Percentiles rank a stretch among this genome's conserved stretches.
Conservation (phyloP, 768 basidiomycete species). For the Pilatotrama ljubarskyi region DNA sequence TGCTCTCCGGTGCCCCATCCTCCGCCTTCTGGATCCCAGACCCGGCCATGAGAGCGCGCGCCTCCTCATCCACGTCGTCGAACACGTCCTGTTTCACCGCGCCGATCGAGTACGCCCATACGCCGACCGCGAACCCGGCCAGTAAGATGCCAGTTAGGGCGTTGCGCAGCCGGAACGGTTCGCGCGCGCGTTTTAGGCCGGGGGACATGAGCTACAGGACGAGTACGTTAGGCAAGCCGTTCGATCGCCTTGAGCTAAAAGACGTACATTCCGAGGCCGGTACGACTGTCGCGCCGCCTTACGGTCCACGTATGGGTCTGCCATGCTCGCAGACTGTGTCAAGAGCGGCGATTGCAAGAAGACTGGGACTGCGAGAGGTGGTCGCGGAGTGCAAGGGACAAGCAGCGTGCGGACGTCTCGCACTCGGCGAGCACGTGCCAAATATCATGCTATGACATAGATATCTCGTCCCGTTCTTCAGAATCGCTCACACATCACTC, state of each 20-base stretch:
- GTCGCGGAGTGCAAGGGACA: neutral
- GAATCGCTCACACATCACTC: too few relatives aligned
- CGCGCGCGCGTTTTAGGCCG: conserved; percentile 84
- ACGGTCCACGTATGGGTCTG: conserved; percentile 36
- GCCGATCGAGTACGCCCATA: conserved; percentile 91
- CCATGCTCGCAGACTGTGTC: conserved; percentile 27
- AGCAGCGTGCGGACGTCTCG: neutral
- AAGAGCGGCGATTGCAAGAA: neutral
- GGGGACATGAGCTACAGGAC: conserved; percentile 75
- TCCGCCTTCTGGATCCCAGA: conserved; percentile 26
- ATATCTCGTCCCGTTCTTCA: neutral
- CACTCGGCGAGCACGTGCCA: conserved; percentile 3
- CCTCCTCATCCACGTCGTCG: conserved; percentile 82
- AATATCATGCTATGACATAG: neutral
- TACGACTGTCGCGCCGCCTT: conserved; percentile 39
- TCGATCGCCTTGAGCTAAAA: neutral
- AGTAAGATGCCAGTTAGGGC: conserved; percentile 73
- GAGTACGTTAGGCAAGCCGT: neutral
- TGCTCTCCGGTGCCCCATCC: conserved; percentile 34
- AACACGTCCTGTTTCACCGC: conserved; percentile 95
- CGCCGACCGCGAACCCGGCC: conserved; percentile 71
- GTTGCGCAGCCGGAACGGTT: conserved; percentile 80
- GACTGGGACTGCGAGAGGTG: neutral
- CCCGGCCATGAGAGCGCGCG: conserved; percentile 48
- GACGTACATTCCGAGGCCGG: conserved; percentile 39